phyloP scores from a whole-genome alignment of 2,329 filamentous ascomycete species.

The Sarocladium brachiariae region DNA sequence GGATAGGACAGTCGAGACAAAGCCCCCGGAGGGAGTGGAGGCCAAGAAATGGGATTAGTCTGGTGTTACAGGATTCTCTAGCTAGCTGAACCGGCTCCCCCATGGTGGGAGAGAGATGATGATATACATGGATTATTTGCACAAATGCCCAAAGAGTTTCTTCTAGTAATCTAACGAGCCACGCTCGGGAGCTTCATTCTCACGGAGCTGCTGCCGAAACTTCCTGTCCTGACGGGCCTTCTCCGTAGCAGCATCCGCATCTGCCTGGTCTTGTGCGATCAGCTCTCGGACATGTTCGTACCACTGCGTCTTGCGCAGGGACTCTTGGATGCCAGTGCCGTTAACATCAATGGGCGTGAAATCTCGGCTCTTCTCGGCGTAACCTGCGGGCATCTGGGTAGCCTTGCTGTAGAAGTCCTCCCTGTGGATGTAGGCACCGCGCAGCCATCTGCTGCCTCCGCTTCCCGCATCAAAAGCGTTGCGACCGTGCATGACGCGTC shows the following conservation, averaged over 20 bases:
- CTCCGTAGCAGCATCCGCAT: slow-evolving; percentile 12
- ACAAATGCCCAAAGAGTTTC: too few relatives aligned
- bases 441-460: slow-evolving; percentile 69
- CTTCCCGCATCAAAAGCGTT: slow-evolving; percentile 59
- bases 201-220: slow-evolving; percentile 13
- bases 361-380: slow-evolving; percentile 15
- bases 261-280: not conserved
- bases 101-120: too few relatives aligned
- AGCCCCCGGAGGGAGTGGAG: slow-evolving; percentile 70
- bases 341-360: not conserved
- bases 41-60: slow-evolving; percentile 58
- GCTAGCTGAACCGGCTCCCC: too few relatives aligned
- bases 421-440: slow-evolving; percentile 71
- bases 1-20: slow-evolving; percentile 61
- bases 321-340: not conserved
- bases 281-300: not conserved
- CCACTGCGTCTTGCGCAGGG: not conserved
- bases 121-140: too few relatives aligned
- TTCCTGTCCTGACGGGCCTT: slow-evolving; percentile 15
- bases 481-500: slow-evolving; percentile 77
- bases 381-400: slow-evolving; percentile 21
- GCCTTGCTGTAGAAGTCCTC: slow-evolving; percentile 35
- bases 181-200: not conserved
- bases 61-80: slow-evolving; percentile 9
- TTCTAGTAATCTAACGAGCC: too few relatives aligned